These are phyloP conservation scores for Teunomyces atbi DNA, from an alignment of 805 yeast species.

Conservation along the genomic window DNA sequence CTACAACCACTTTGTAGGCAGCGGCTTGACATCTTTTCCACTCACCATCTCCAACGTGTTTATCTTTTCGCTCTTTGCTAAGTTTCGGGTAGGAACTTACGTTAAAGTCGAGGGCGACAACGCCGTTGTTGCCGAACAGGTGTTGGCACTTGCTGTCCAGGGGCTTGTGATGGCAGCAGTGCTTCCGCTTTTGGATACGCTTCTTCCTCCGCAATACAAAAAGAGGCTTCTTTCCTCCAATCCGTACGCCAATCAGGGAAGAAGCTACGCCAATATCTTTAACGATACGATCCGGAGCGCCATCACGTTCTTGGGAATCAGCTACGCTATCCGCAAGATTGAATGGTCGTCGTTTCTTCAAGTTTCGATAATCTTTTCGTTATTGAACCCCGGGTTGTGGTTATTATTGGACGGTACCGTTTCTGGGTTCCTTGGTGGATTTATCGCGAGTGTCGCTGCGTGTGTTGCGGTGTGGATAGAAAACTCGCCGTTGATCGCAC, in stretches of 20 bases:
- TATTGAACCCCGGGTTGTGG: constrained; percentile 68
- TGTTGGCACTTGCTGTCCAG: constrained; percentile 40
- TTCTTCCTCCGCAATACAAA: constrained; percentile 29
- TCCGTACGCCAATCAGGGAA: constrained; percentile 30
- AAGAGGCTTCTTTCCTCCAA: constrained; percentile 38
- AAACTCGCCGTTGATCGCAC: constrained; percentile 21
- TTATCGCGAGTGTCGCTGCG: constrained; percentile 29
- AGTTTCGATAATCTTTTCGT: constrained; percentile 61
- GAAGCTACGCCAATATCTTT: constrained; percentile 25
- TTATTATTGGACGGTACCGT: constrained; percentile 58
- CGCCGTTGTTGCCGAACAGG: constrained; percentile 12
- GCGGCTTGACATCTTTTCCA: constrained; percentile 28
- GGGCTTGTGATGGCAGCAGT: constrained; percentile 60
- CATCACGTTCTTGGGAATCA: constrained; percentile 67
- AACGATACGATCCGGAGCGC: constrained; percentile 42
- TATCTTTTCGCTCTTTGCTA: constrained; percentile 13
- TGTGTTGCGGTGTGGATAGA: constrained; percentile 30
- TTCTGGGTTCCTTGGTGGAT: constrained; percentile 47
- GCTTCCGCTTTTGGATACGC: constrained; percentile 44
- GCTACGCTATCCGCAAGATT: constrained; percentile 65
- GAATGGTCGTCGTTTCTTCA: constrained; percentile 70
- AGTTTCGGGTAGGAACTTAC: constrained; percentile 11
- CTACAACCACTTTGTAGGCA: constrained; percentile 45
- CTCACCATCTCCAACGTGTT: constrained; percentile 12
- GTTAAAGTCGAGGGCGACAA: constrained; percentile 2